Conservation (phyloP, 176 grass and related monocot species). For the Oryza longistaminata region DNA sequence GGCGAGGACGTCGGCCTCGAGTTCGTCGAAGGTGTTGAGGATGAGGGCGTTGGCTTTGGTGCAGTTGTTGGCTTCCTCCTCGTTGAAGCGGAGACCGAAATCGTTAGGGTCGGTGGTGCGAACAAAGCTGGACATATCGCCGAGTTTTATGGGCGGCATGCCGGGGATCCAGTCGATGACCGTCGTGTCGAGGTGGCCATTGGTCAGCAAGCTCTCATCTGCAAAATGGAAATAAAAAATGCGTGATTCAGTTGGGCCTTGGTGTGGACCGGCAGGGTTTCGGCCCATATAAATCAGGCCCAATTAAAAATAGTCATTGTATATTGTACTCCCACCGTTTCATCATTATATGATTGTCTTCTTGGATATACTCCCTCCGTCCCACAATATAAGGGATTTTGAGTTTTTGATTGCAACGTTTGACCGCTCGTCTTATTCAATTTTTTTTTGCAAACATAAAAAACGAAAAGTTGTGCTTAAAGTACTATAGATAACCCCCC, state of each 20-base stretch:
- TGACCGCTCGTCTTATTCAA: no score
- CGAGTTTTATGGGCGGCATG: conserved; percentile 34
- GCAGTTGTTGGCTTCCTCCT: conserved; percentile 29
- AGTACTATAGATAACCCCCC: no score
- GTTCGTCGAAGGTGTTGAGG: conserved; percentile 53
- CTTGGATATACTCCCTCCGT: no score
- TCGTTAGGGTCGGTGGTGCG: conserved; percentile 49
- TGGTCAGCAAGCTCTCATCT: conserved; percentile 45
- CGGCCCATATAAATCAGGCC: no score
- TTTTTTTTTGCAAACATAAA: no score
- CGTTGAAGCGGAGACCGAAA: conserved; percentile 30
- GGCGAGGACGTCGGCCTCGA: conserved; percentile 35
- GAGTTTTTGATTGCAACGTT: no score
- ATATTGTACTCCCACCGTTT: no score
- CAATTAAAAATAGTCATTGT: no score
- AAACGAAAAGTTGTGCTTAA: no score
- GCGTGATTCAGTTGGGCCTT: not conserved
- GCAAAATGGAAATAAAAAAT: not conserved
- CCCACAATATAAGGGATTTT: no score
- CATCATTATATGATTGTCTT: no score
- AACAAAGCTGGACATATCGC: conserved; percentile 57
- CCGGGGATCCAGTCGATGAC: conserved; percentile 52
- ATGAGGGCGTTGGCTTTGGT: conserved; percentile 45
- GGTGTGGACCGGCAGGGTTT: no score
- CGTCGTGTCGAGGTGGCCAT: conserved; percentile 39